Evolutionary conservation across 169 alveolate species (phyloP), one percentile per base, ranked within the genome.

Genomic region (Plasmodium vinckei): DNA sequence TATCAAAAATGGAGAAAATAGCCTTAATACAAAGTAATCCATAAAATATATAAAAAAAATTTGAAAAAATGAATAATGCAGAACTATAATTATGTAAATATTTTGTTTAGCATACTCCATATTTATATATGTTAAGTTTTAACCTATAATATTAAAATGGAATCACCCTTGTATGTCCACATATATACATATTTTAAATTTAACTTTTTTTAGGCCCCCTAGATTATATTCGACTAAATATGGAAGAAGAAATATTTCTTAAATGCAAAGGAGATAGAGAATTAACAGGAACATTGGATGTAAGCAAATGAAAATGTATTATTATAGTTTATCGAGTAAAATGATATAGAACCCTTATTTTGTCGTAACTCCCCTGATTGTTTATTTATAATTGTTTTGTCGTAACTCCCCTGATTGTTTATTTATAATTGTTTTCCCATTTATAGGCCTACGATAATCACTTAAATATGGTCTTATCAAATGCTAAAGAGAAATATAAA

Each of bases 231-330:
- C 95, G 98, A 21, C 72, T 96, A 15, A 95, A 95, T 42, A 93
- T 97, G 70, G 98, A 97, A 64, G 99, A 97, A 67, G 72, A 75
- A 51, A 95, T 97, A 10, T 93, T 92, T 61, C 92, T 97, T 63
- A 96, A 96, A 67, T 97, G 98, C 92, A 95, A 97, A 87, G 97
- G 97, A 54, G 97, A 96, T 42, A 88, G 99, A 25, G 98, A 96
- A 57, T 84, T 97, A n/a, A 91, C 87, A 33, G 99, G 99, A 21
- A 96, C 87, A 21, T 94, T 97, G 23, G 97, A 96, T 87, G 97
- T 95, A 77, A 54, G 63, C 13, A 57, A 2, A 51, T 21, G 7
- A 15, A 15, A 0, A 13, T 56, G 19, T 7, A 47, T 65, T 65
- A 42, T 5, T 57, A 46, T 86, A 33, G 47, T 7, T 59, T 33